A percentile compares a stretch with the other conserved stretches of the same genome.
These are phyloP conservation scores for Phytophthora palmivora DNA, from an alignment of 352 stramenopile genomes.

Conservation along the genomic window DNA sequence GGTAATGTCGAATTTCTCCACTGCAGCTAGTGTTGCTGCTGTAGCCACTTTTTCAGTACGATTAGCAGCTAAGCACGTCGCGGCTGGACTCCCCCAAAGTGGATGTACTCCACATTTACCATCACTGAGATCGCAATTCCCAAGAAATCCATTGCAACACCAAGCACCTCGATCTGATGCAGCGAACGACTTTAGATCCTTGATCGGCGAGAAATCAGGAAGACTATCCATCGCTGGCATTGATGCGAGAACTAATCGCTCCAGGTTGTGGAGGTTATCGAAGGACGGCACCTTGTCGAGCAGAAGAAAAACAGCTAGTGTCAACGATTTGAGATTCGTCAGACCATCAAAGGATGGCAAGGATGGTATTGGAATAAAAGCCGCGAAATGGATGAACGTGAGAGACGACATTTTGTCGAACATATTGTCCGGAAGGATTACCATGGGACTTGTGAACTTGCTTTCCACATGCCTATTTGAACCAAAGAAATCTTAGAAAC, in stretches of 20 bases:
- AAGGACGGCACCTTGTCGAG: slow-evolving; percentile 26
- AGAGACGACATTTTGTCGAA: slow-evolving; percentile 40
- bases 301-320: slow-evolving; percentile 15
- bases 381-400: slow-evolving; percentile 33
- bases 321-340: slow-evolving; percentile 34
- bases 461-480: slow-evolving; percentile 18
- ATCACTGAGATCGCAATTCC: slow-evolving; percentile 15
- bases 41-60: background rate
- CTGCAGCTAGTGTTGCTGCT: background rate
- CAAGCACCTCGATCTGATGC: slow-evolving; percentile 7
- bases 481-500: background rate
- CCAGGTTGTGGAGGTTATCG: slow-evolving; percentile 20
- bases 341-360: slow-evolving; percentile 33
- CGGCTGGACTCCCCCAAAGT: slow-evolving; percentile 11
- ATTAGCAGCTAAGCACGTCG: slow-evolving; percentile 15
- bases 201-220: slow-evolving; percentile 15
- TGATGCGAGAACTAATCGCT: slow-evolving; percentile 22
- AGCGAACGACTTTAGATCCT: slow-evolving; percentile 22
- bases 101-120: slow-evolving; percentile 16
- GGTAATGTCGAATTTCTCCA: background rate
- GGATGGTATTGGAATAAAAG: slow-evolving; percentile 3
- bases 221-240: slow-evolving; percentile 6
- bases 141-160: slow-evolving; percentile 43
- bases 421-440: slow-evolving; percentile 21
- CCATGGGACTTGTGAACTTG: background rate